These are phyloP conservation scores for Leishmania martiniquensis DNA, from an alignment of 208 protist genomes.

Conservation along the genomic window DNA sequence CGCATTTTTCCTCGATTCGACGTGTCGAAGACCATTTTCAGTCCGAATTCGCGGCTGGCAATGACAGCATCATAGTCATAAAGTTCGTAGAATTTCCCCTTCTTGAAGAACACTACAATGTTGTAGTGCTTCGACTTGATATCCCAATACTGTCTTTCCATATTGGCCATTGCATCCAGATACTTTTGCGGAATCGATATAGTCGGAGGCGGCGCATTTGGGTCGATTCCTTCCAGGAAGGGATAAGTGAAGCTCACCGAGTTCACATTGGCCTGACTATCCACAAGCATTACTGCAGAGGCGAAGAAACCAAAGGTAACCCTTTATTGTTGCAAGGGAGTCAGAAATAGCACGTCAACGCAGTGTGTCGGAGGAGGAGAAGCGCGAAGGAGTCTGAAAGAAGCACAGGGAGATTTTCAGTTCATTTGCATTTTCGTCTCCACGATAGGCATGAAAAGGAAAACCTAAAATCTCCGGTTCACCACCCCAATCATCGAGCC, in stretches of 20 bases:
- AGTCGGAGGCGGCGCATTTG: slow-evolving; percentile 50
- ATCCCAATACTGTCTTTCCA: slow-evolving; percentile 97
- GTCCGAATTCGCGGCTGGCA: slow-evolving; percentile 91
- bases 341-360: not conserved
- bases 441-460: not conserved
- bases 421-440: not conserved
- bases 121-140: slow-evolving; percentile 95
- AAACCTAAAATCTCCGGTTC: not conserved
- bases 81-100: slow-evolving; percentile 97
- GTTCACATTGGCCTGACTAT: slow-evolving; percentile 27
- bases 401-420: not conserved
- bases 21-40: slow-evolving; percentile 92
- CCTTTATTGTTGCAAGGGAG: not conserved
- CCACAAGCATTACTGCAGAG: not conserved
- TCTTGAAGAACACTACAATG: slow-evolving; percentile 96
- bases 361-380: not conserved
- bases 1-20: slow-evolving; percentile 92
- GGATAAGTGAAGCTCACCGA: slow-evolving; percentile 69
- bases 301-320: not conserved
- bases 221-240: slow-evolving; percentile 77
- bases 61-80: slow-evolving; percentile 95
- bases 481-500: not conserved
- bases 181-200: slow-evolving; percentile 81
- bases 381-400: not conserved
- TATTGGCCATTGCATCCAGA: slow-evolving; percentile 85